Evolutionary conservation across 164 flowering plant species (phyloP).

Genomic region (Hamamelis virginiana): DNA sequence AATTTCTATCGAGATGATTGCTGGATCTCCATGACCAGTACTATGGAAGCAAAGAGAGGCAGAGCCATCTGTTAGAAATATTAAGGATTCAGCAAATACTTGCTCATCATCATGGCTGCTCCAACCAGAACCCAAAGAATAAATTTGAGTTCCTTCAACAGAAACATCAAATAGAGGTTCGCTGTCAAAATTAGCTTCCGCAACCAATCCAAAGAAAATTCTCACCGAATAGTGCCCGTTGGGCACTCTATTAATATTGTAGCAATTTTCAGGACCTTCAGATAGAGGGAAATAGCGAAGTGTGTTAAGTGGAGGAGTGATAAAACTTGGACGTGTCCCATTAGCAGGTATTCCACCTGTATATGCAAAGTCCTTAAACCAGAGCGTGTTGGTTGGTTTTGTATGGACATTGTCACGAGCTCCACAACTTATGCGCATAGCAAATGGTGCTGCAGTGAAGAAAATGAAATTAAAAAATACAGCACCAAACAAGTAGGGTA

Average conservation of each 20-base stretch:
- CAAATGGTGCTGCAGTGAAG: constrained; percentile 65
- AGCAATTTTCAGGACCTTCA: constrained; percentile 88
- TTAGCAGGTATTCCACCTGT: constrained; percentile 84
- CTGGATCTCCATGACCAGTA: constrained; percentile 97
- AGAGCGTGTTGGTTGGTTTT: constrained; percentile 62
- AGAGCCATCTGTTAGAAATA: constrained; percentile 63
- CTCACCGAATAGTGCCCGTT: constrained; percentile 77
- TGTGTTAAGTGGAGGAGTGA: constrained; percentile 70
- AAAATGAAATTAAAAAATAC: constrained; percentile 4
- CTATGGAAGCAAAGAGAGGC: constrained; percentile 91
- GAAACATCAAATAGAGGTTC: constrained; percentile 94
- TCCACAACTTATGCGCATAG: constrained; percentile 93
- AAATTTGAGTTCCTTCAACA: constrained; percentile 75
- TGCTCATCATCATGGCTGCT: constrained; percentile 59
- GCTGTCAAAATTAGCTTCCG: constrained; percentile 44
- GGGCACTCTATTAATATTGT: constrained; percentile 66
- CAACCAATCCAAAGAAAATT: constrained; percentile 71
- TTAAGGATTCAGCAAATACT: constrained; percentile 71
- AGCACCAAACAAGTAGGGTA: not conserved
- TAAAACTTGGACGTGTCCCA: constrained; percentile 60
- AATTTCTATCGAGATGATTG: constrained; percentile 83
- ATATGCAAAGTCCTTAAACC: constrained; percentile 87
- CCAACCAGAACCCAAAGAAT: constrained; percentile 83
- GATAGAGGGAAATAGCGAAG: constrained; percentile 91
- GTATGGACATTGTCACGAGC: constrained; percentile 65